phyloP scores from a whole-genome alignment of 257 asterid genomes.

The Nicotiana sylvestris region DNA sequence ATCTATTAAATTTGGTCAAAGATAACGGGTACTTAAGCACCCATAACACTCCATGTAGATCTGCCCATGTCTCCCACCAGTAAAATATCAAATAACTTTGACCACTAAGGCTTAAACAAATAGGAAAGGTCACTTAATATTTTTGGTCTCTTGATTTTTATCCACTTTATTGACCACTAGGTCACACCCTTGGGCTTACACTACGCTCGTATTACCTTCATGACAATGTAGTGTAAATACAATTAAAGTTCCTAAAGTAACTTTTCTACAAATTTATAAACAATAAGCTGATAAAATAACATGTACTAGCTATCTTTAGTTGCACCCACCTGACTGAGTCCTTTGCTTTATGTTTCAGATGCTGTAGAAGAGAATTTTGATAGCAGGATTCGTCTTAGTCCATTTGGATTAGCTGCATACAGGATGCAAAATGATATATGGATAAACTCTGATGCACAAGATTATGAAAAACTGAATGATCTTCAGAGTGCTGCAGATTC shows the following conservation, averaged over 20 bases:
- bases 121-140: no score
- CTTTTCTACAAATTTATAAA: neutral
- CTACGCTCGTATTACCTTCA: neutral
- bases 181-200: no score
- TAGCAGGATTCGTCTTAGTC: constrained; percentile 42
- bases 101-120: no score
- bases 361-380: neutral
- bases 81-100: no score
- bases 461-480: constrained; percentile 28
- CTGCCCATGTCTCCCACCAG: no score
- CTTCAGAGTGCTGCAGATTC: constrained; percentile 31
- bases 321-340: neutral
- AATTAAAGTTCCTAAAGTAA: neutral
- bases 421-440: constrained; percentile 75
- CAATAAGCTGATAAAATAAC: neutral
- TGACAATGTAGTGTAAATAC: neutral
- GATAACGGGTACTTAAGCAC: no score
- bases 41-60: no score
- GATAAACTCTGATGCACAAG: constrained; percentile 34
- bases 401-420: constrained; percentile 76
- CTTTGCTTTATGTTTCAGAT: neutral
- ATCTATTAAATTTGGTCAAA: no score
- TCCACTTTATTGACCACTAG: no score
- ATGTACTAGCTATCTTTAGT: neutral
- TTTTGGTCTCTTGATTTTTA: no score